Evolutionary conservation across 306 rosid genomes (phyloP).

Genomic region (Pyrus communis): DNA sequence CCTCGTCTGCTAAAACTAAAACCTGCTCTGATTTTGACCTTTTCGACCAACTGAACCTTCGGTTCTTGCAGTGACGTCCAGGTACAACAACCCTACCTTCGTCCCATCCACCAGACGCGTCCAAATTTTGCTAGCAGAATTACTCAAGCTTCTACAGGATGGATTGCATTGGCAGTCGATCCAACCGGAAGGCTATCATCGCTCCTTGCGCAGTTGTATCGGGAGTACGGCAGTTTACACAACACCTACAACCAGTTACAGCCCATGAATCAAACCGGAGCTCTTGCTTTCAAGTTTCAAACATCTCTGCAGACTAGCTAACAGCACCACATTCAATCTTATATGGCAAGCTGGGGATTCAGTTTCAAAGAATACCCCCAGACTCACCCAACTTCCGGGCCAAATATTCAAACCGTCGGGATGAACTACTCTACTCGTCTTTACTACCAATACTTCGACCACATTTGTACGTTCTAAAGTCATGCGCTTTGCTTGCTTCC

Average conservation of each 20-base stretch:
- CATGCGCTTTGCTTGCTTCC: too few species aligned
- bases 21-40: slow-evolving; percentile 8
- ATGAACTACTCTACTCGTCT: neutral
- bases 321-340: slow-evolving; percentile 10
- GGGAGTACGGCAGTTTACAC: slow-evolving; percentile 7
- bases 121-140: slow-evolving; percentile 8
- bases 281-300: slow-evolving; percentile 18
- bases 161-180: slow-evolving; percentile 15
- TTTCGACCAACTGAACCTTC: neutral
- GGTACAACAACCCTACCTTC: slow-evolving; percentile 9
- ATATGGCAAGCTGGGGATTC: slow-evolving; percentile 16
- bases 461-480: too few species aligned
- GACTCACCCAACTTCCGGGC: slow-evolving; percentile 7
- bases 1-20: neutral
- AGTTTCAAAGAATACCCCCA: slow-evolving; percentile 9
- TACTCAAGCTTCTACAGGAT: slow-evolving; percentile 9
- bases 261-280: slow-evolving; percentile 10
- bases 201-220: neutral
- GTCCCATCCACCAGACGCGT: slow-evolving; percentile 17
- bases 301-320: slow-evolving; percentile 12
- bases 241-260: slow-evolving; percentile 17
- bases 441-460: neutral
- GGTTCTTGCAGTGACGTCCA: slow-evolving; percentile 13
- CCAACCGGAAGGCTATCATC: neutral
- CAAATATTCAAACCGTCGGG: slow-evolving; percentile 13